Evolutionary conservation across 306 rosid genomes (phyloP).

Genomic region (Cicer arietinum): DNA sequence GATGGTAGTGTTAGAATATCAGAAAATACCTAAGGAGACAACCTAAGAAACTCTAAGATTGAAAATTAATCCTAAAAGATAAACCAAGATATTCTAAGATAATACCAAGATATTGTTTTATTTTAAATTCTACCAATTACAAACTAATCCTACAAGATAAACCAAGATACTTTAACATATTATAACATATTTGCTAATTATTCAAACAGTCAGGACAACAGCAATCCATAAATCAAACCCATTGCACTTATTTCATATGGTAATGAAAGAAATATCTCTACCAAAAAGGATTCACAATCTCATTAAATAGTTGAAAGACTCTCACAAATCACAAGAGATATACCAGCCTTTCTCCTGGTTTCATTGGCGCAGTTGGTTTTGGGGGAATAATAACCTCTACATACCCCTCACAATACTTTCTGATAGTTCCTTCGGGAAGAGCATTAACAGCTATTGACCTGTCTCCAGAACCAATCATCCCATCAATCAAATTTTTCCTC

Average conservation of each 20-base stretch:
- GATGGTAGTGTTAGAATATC: not conserved
- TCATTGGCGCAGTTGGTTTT: constrained; percentile 84
- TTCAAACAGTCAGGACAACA: constrained; percentile 15
- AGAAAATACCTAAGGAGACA: not conserved
- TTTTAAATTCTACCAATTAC: not conserved
- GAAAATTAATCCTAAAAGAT: too few relatives aligned
- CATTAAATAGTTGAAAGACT: constrained; percentile 38
- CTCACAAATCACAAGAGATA: constrained; percentile 41
- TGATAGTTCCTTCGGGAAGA: constrained; percentile 95
- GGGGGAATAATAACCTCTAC: constrained; percentile 94
- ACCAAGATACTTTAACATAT: not conserved
- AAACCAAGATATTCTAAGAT: too few relatives aligned
- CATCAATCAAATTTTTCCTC: constrained; percentile 72
- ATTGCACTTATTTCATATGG: constrained; percentile 28
- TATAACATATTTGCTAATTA: not conserved
- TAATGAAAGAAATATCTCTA: constrained; percentile 27
- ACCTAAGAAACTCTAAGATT: not conserved
- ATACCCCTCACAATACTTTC: constrained; percentile 80
- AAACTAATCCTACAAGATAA: not conserved
- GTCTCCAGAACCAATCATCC: constrained; percentile 73
- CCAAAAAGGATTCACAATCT: constrained; percentile 23
- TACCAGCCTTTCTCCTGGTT: constrained; percentile 98
- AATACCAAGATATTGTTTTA: too few relatives aligned
- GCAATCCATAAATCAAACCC: constrained; percentile 36
- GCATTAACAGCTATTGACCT: constrained; percentile 69